Conservation (phyloP, 805 yeast species). For the Candida ortonii region DNA sequence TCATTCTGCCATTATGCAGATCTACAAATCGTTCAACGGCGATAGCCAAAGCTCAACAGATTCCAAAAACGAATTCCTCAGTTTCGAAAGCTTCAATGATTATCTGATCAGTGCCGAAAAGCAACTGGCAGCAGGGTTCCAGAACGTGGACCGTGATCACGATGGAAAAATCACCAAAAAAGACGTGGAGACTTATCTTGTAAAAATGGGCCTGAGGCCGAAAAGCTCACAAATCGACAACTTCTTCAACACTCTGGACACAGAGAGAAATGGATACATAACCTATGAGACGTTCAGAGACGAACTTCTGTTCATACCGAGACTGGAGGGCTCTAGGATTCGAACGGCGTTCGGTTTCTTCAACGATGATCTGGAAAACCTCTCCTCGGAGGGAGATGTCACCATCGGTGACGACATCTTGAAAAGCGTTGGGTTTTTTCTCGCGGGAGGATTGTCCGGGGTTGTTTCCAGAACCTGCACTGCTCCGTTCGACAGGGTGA, state of each 20-base stretch:
- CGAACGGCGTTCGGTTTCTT: slow-evolving; percentile 80
- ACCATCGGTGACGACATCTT: slow-evolving; percentile 74
- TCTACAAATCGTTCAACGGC: slow-evolving; percentile 59
- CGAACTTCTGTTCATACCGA: slow-evolving; percentile 78
- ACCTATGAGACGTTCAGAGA: slow-evolving; percentile 86
- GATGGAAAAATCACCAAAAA: slow-evolving; percentile 67
- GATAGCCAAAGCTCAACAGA: slow-evolving; percentile 6
- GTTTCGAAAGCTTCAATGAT: slow-evolving; percentile 61
- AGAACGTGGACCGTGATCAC: slow-evolving; percentile 61
- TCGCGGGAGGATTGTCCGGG: slow-evolving; percentile 95
- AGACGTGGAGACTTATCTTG: slow-evolving; percentile 68
- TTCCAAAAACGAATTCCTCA: slow-evolving; percentile 39
- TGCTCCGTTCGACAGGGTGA: slow-evolving; percentile 94
- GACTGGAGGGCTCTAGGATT: slow-evolving; percentile 70
- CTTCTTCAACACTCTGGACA: slow-evolving; percentile 56
- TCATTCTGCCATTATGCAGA: slow-evolving; percentile 52
- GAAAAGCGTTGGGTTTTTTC: slow-evolving; percentile 84
- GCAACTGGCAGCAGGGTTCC: slow-evolving; percentile 68
- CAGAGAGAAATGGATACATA: slow-evolving; percentile 59
- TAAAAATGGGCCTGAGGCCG: slow-evolving; percentile 51
- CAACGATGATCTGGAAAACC: slow-evolving; percentile 70
- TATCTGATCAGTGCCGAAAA: slow-evolving; percentile 67
- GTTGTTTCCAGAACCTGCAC: slow-evolving; percentile 95
- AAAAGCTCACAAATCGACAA: slow-evolving; percentile 49
- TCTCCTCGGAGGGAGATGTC: slow-evolving; percentile 91